phyloP scores from a whole-genome alignment of 139 green algal genomes.

The Trebouxia sp. region DNA sequence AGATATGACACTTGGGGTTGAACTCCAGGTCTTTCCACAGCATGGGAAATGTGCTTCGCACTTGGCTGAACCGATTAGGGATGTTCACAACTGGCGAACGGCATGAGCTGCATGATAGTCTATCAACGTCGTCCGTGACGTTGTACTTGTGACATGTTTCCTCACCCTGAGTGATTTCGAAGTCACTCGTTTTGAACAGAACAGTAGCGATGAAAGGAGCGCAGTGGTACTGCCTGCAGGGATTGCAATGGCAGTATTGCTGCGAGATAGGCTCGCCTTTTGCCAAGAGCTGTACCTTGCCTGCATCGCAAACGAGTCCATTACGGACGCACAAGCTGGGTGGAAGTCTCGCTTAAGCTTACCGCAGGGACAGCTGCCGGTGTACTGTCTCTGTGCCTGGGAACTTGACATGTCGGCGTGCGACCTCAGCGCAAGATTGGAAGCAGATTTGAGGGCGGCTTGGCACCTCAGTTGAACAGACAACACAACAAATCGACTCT shows the following conservation, averaged over 20 bases:
- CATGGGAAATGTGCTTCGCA: slow-evolving; percentile 10
- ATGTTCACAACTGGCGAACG: background rate
- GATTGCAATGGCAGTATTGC: slow-evolving; percentile 15
- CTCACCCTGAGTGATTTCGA: background rate
- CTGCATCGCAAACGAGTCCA: background rate
- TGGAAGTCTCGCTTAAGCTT: no score
- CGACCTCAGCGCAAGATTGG: no score
- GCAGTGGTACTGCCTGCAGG: slow-evolving; percentile 13
- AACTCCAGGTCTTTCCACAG: background rate
- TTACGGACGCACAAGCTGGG: background rate
- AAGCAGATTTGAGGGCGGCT: no score
- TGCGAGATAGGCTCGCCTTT: slow-evolving; percentile 18
- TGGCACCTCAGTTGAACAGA: no score
- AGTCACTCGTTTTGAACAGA: slow-evolving; percentile 1
- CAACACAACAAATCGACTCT: no score
- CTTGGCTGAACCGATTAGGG: background rate
- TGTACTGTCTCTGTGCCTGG: background rate
- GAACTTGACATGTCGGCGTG: no score
- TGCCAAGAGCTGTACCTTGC: background rate
- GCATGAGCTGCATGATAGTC: slow-evolving; percentile 9
- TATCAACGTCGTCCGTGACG: background rate
- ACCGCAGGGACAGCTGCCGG: slow-evolving; percentile 8
- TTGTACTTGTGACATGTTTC: background rate
- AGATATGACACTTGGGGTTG: background rate
- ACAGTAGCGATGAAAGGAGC: slow-evolving; percentile 1